A percentile compares a stretch with the other conserved stretches of the same genome.
Evolutionary conservation across 2,329 filamentous ascomycete genomes (phyloP).

Genomic region (Microsporum audouinii): DNA sequence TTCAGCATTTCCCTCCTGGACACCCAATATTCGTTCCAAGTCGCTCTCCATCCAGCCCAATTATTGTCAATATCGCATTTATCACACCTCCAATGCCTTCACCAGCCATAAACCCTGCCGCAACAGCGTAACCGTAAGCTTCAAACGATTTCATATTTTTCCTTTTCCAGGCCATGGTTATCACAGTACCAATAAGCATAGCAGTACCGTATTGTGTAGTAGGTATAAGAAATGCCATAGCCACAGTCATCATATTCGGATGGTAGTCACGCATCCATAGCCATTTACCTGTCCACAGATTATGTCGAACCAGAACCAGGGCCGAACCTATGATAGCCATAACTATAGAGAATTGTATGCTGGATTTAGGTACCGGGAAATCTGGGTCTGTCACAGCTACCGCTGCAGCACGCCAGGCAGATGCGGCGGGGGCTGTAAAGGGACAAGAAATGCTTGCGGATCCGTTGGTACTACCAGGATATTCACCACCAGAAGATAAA

Average conservation of each 20-base stretch:
- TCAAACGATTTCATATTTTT: constrained; percentile 44
- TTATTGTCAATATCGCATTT: constrained; percentile 43
- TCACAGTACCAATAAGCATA: constrained; percentile 45
- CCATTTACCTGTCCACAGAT: constrained; percentile 7
- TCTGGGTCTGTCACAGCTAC: constrained; percentile 48
- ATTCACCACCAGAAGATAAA: constrained; percentile 27
- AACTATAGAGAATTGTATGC: constrained; percentile 41
- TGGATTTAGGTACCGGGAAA: constrained; percentile 44
- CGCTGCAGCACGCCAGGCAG: constrained; percentile 56
- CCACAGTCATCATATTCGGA: constrained; percentile 31
- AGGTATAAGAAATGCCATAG: constrained; percentile 48
- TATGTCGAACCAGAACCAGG: constrained; percentile 7
- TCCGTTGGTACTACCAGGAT: not conserved
- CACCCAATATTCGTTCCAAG: constrained; percentile 36
- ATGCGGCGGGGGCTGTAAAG: constrained; percentile 52
- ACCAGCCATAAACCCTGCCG: constrained; percentile 50
- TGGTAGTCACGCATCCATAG: constrained; percentile 8
- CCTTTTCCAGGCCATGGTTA: constrained; percentile 45
- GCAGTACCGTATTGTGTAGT: constrained; percentile 48
- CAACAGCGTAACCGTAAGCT: constrained; percentile 49
- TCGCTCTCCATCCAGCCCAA: constrained; percentile 21
- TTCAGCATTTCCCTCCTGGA: constrained; percentile 21
- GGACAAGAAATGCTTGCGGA: constrained; percentile 32
- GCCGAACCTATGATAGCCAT: constrained; percentile 31
- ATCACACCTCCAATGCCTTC: constrained; percentile 54